These are phyloP conservation scores for Neopestalotiopsis rosae DNA, from an alignment of 2,329 filamentous ascomycete genomes.

Conservation along the genomic window DNA sequence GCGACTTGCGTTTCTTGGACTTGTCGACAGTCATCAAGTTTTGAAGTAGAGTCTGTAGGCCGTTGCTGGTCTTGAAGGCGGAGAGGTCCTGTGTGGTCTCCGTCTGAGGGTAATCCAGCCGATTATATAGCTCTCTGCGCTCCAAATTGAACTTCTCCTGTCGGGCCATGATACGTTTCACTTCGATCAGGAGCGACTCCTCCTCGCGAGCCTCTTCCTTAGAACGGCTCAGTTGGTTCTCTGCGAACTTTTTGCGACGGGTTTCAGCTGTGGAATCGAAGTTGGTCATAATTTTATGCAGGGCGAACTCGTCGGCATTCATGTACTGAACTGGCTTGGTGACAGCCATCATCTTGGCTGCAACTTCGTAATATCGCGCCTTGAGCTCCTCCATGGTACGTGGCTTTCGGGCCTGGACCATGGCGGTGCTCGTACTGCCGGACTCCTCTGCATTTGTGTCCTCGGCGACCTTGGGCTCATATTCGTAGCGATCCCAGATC, in stretches of 20 bases:
- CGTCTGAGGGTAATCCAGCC: conserved; percentile 79
- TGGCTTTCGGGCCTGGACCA: conserved; percentile 56
- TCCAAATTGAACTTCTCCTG: conserved; percentile 88
- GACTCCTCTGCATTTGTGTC: conserved; percentile 46
- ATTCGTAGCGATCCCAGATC: conserved; percentile 93
- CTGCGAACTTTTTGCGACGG: conserved; percentile 82
- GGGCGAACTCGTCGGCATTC: conserved; percentile 81
- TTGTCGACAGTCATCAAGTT: conserved; percentile 85
- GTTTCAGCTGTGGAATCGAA: conserved; percentile 84
- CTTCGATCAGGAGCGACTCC: conserved; percentile 84
- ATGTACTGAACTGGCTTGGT: conserved; percentile 84
- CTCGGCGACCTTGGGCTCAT: conserved; percentile 47
- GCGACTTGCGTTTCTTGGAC: conserved; percentile 83
- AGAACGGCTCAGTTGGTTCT: conserved; percentile 77
- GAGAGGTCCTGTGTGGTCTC: conserved; percentile 67
- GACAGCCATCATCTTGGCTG: conserved; percentile 79
- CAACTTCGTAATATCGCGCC: conserved; percentile 86
- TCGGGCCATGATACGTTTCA: conserved; percentile 88
- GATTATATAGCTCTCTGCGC: conserved; percentile 82
- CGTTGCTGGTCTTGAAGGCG: conserved; percentile 80
- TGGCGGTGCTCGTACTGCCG: conserved; percentile 55
- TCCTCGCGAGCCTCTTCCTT: conserved; percentile 92
- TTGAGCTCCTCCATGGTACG: conserved; percentile 92
- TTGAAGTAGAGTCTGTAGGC: conserved; percentile 79
- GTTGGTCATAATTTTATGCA: conserved; percentile 84